These are phyloP conservation scores for Lotus japonicus DNA, from an alignment of 306 rosid species.

Conservation along the genomic window DNA sequence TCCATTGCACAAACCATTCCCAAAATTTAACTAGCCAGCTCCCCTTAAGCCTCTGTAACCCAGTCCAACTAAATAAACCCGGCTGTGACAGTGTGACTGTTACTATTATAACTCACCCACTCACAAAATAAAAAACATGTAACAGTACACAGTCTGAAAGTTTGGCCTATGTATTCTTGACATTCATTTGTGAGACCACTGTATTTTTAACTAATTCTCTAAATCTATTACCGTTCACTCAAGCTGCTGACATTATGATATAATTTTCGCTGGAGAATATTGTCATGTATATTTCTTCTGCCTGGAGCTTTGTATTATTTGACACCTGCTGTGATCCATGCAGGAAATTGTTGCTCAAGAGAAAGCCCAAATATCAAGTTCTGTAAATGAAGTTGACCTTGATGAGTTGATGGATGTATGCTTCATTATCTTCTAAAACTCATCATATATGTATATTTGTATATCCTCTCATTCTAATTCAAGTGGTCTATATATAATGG, in stretches of 20 bases:
- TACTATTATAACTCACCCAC: too few relatives aligned
- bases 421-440: slow-evolving; percentile 13
- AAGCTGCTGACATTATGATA: not conserved
- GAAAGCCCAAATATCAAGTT: slow-evolving; percentile 54
- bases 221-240: not conserved
- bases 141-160: not conserved
- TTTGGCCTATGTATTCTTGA: not conserved
- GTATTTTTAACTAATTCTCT: not conserved
- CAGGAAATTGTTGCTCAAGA: slow-evolving; percentile 60
- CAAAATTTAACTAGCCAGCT: too few relatives aligned
- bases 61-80: too few relatives aligned
- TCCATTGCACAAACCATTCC: too few relatives aligned
- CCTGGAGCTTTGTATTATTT: not conserved
- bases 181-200: not conserved
- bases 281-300: not conserved
- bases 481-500: slow-evolving; percentile 17
- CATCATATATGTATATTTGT: slow-evolving; percentile 9
- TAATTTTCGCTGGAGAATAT: not conserved
- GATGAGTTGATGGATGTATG: slow-evolving; percentile 97
- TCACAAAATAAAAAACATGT: too few relatives aligned
- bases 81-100: too few relatives aligned
- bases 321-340: slow-evolving; percentile 25
- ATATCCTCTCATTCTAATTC: not conserved
- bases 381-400: slow-evolving; percentile 69
- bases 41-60: too few relatives aligned